Evolutionary conservation across 805 yeast species (phyloP).

Genomic region (Teunomyces tritomae): DNA sequence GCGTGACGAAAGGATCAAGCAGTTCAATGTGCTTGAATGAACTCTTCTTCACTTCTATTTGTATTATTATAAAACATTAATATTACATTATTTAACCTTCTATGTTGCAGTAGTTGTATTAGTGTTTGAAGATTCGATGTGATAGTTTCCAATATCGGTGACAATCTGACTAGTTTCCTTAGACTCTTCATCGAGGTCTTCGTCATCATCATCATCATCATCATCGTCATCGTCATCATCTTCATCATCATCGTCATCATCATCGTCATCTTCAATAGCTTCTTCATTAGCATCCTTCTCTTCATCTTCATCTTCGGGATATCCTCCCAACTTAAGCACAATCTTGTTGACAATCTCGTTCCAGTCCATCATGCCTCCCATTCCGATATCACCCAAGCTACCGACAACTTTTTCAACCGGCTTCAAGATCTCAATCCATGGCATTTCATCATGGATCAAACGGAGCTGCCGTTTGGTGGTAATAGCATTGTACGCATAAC

Average conservation of each 20-base stretch:
- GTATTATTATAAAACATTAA: background rate
- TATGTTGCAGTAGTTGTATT: background rate
- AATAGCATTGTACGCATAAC: conserved; percentile 85
- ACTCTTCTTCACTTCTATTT: background rate
- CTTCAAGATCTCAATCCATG: conserved; percentile 88
- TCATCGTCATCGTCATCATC: conserved; percentile 40
- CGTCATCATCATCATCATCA: conserved; percentile 41
- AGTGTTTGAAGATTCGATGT: background rate
- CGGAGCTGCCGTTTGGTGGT: conserved; percentile 81
- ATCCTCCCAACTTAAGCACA: conserved; percentile 63
- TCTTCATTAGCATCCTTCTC: conserved; percentile 49
- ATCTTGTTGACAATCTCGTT: conserved; percentile 87
- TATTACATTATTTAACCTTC: conserved; percentile 3
- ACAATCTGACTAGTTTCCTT: conserved; percentile 9
- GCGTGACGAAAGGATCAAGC: conserved; percentile 36
- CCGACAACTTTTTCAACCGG: conserved; percentile 95
- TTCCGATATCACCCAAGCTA: conserved; percentile 95
- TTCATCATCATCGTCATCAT: conserved; percentile 33
- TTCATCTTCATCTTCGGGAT: conserved; percentile 49
- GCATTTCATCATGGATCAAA: conserved; percentile 82
- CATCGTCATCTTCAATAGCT: conserved; percentile 24
- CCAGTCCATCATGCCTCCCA: conserved; percentile 99
- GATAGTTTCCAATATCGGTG: conserved; percentile 5
- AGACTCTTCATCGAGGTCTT: conserved; percentile 17
- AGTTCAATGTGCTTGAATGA: conserved; percentile 8